These are phyloP conservation scores for Geotrichum reessii DNA, from an alignment of 1,139 yeast genomes.

Conservation along the genomic window DNA sequence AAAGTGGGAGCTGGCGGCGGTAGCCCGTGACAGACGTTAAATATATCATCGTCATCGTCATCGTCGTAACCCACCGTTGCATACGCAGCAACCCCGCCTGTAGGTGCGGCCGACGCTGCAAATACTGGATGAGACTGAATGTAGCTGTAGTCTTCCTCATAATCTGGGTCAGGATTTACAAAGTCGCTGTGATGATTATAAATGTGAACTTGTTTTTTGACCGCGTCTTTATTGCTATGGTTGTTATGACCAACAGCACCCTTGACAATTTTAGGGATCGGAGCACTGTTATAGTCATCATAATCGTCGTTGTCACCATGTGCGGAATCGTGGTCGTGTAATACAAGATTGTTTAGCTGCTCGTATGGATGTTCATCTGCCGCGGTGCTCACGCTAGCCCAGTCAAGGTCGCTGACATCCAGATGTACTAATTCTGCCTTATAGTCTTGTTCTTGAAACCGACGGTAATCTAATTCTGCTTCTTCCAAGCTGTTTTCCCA, in stretches of 20 bases:
- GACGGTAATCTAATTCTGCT: slow-evolving; percentile 25
- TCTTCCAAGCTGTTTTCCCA: slow-evolving; percentile 24
- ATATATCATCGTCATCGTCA: slow-evolving; percentile 16
- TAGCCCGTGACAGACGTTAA: slow-evolving; percentile 18
- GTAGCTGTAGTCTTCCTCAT: slow-evolving; percentile 17
- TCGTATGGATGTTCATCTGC: slow-evolving; percentile 2
- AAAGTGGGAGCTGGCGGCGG: slow-evolving; percentile 3
- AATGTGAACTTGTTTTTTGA: neutral
- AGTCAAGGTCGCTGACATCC: slow-evolving; percentile 11
- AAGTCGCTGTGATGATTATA: slow-evolving; percentile 13
- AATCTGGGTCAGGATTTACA: slow-evolving; percentile 13
- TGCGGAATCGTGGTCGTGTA: neutral
- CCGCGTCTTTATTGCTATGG: neutral
- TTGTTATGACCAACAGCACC: neutral
- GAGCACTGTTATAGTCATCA: neutral
- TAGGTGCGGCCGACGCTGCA: neutral
- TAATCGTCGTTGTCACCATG: neutral
- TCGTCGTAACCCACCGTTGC: slow-evolving; percentile 6
- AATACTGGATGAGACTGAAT: slow-evolving; percentile 15
- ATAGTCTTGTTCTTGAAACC: slow-evolving; percentile 15
- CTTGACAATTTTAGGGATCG: neutral
- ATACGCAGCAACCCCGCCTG: neutral
- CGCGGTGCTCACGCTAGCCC: slow-evolving; percentile 10
- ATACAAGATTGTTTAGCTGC: neutral
- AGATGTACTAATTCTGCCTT: slow-evolving; percentile 14